Evolutionary conservation across 306 rosid genomes (phyloP).

Genomic region (Cajanus cajan): DNA sequence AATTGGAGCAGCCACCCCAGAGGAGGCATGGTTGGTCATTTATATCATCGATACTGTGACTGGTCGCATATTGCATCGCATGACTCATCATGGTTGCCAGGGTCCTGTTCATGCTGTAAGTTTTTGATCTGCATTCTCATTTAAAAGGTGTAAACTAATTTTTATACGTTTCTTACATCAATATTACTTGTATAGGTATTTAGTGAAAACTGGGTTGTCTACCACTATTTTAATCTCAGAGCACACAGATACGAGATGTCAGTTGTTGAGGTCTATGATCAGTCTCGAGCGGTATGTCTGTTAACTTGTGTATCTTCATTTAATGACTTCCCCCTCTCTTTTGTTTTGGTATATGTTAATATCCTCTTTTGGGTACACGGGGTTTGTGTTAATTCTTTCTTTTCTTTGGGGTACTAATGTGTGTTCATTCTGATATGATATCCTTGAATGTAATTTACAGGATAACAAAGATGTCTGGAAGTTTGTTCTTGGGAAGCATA

Average conservation of each 20-base stretch:
- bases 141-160: conserved; percentile 9
- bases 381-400: conserved; percentile 2
- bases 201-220: conserved; percentile 99
- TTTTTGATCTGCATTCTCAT: conserved; percentile 29
- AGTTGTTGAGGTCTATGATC: conserved; percentile 93
- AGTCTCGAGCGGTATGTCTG: conserved; percentile 87
- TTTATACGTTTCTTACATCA: conserved; percentile 26
- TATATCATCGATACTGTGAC: conserved; percentile 85
- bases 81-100: conserved; percentile 93
- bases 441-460: conserved; percentile 47
- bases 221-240: conserved; percentile 96
- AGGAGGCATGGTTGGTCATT: conserved; percentile 85
- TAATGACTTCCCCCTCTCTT: neutral
- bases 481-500: conserved; percentile 95
- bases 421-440: conserved; percentile 12
- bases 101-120: conserved; percentile 97
- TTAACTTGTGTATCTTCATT: conserved; percentile 29
- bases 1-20: conserved; percentile 84
- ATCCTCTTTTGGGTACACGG: neutral
- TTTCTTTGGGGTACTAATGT: neutral
- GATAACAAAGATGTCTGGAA: conserved; percentile 91
- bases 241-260: conserved; percentile 99
- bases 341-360: conserved; percentile 4
- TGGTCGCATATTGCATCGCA: conserved; percentile 88
- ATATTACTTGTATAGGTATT: conserved; percentile 63